These are phyloP conservation scores for Euclidium syriacum DNA, from an alignment of 345 rosid species.

Conservation along the genomic window DNA sequence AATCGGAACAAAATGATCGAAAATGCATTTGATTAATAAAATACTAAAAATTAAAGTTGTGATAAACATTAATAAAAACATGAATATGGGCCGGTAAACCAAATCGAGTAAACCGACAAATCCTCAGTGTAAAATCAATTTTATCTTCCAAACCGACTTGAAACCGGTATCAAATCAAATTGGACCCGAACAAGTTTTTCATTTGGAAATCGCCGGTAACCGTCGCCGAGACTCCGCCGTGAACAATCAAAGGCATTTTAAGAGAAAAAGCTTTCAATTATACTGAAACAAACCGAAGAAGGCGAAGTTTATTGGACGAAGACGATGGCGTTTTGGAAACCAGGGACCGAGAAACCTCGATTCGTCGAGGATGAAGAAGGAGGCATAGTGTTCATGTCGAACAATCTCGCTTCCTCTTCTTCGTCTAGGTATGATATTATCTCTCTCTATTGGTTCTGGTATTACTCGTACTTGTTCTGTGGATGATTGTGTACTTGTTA, in stretches of 20 bases:
- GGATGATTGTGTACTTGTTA: neutral
- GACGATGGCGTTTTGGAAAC: conserved; percentile 88
- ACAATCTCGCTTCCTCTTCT: conserved; percentile 49
- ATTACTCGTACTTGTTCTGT: neutral
- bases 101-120: too few relatives aligned
- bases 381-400: conserved; percentile 60
- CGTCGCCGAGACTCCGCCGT: conserved; percentile 3
- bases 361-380: conserved; percentile 93
- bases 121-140: too few relatives aligned
- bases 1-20: too few relatives aligned
- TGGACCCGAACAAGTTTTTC: too few relatives aligned
- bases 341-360: conserved; percentile 82
- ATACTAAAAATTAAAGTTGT: too few relatives aligned
- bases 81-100: too few relatives aligned
- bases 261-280: neutral
- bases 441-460: neutral
- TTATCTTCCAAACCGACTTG: too few relatives aligned
- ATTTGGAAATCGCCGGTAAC: conserved; percentile 2
- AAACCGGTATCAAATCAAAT: too few relatives aligned
- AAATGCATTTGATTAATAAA: too few relatives aligned
- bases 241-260: neutral
- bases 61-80: too few relatives aligned
- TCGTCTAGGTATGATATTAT: conserved; percentile 58
- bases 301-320: neutral
- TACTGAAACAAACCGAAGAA: conserved; percentile 2